Conservation (phyloP, 306 rosid species). For the Prunus campanulata region DNA sequence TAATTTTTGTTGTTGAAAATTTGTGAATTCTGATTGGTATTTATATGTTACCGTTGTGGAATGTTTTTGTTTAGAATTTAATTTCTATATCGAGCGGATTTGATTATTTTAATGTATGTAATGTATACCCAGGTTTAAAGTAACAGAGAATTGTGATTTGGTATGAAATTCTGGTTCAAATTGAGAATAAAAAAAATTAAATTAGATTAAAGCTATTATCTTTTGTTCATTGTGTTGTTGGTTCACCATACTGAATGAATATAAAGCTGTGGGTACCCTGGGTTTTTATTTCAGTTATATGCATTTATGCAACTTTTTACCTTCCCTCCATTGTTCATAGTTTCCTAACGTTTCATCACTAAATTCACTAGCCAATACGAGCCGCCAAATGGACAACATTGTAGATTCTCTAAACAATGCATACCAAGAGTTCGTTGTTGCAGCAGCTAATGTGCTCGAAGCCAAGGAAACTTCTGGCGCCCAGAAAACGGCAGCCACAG, state of each 20-base stretch:
- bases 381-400: constrained; percentile 49
- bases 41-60: neutral
- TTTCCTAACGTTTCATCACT: neutral
- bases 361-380: neutral
- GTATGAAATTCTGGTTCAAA: neutral
- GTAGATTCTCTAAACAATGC: constrained; percentile 65
- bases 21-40: neutral
- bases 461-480: constrained; percentile 49
- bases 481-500: constrained; percentile 52
- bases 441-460: constrained; percentile 66
- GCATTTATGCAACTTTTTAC: neutral
- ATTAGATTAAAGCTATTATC: neutral
- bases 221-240: neutral
- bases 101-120: neutral
- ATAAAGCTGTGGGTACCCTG: neutral
- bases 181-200: neutral
- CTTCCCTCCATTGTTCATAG: neutral
- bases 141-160: neutral
- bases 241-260: neutral
- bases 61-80: neutral
- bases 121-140: neutral
- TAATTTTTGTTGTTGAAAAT: no score
- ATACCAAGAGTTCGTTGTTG: constrained; percentile 67
- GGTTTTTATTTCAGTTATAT: neutral
- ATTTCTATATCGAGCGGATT: neutral